Evolutionary conservation across 129 eudicot genomes (phyloP), one percentile per base, ranked within the genome.

Genomic region (Lonicera japonica): DNA sequence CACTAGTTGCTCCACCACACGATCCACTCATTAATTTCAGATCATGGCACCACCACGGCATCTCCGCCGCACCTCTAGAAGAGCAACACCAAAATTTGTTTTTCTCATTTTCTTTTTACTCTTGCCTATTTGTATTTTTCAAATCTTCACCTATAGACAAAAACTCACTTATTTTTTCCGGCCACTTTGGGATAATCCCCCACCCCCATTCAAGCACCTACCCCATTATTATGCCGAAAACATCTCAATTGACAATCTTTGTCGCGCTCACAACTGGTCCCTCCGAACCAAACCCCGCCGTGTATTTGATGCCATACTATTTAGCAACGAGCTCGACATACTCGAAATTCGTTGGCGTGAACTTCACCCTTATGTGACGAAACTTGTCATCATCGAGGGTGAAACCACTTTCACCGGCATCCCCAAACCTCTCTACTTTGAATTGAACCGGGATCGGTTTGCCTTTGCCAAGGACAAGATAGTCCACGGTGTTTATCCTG

Each of bases 171-270:
- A 92, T 71, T 88, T 92, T 38, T 72, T 92, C 53, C 92, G 96
- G n/a, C 98, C 98, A 39, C 83, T 92, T 29, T 92, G 98, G 98
- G 98, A 92, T 63, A 80, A 74, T 4, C 90, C 96, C 19, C 96
- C 98, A 11, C 79, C 68, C 29, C 82, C 88, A n/a, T 84, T 92
- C 29, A 63, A 45, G 36, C 84, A 74, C 24, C 51, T 87, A 29
- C n/a, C n/a, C n/a, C n/a, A n/a, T n/a, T n/a, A n/a, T n/a, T n/a
- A n/a, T n/a, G n/a, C n/a, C n/a, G n/a, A n/a, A n/a, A n/a, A n/a
- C n/a, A n/a, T n/a, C n/a, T n/a, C n/a, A n/a, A n/a, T n/a, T n/a
- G n/a, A n/a, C n/a, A n/a, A n/a, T n/a, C n/a, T n/a, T n/a, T n/a
- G n/a, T n/a, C n/a, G n/a, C n/a, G n/a, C n/a, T n/a, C n/a, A n/a